These are phyloP conservation scores for Yamadazyma endophytica DNA, from an alignment of 805 yeast species.

Conservation along the genomic window DNA sequence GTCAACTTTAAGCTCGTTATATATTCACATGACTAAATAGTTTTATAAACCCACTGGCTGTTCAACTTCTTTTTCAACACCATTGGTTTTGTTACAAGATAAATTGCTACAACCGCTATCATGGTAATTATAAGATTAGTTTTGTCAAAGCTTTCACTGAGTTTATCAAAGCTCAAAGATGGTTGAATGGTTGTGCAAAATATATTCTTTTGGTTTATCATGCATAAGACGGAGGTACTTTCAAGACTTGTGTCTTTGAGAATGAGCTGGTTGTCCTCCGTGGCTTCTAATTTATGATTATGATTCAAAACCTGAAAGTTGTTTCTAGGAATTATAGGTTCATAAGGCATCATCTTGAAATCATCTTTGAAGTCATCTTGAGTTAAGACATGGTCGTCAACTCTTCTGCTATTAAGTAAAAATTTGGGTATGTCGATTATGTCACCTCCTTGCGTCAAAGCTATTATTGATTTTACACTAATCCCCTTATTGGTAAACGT, in stretches of 20 bases:
- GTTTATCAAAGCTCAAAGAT: slow-evolving; percentile 75
- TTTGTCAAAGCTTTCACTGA: slow-evolving; percentile 66
- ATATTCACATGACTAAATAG: neutral
- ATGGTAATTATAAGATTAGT: slow-evolving; percentile 60
- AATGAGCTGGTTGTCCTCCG: slow-evolving; percentile 19
- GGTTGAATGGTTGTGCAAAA: slow-evolving; percentile 80
- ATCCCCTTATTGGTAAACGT: slow-evolving; percentile 31
- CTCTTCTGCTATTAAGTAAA: slow-evolving; percentile 65
- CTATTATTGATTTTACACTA: slow-evolving; percentile 51
- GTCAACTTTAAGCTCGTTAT: neutral
- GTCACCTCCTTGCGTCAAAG: slow-evolving; percentile 57
- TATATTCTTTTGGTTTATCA: slow-evolving; percentile 54
- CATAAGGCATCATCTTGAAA: slow-evolving; percentile 59
- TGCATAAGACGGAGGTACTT: slow-evolving; percentile 72
- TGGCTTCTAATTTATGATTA: slow-evolving; percentile 25
- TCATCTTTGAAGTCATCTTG: slow-evolving; percentile 50
- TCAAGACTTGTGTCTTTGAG: slow-evolving; percentile 62
- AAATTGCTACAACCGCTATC: slow-evolving; percentile 42
- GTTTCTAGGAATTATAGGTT: slow-evolving; percentile 52
- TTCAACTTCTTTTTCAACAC: slow-evolving; percentile 52
- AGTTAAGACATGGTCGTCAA: slow-evolving; percentile 49
- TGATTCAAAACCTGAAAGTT: slow-evolving; percentile 31
- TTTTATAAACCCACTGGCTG: slow-evolving; percentile 43
- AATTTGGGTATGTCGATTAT: slow-evolving; percentile 68
- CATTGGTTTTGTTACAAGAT: slow-evolving; percentile 52